phyloP scores from a whole-genome alignment of 805 yeast species.

The Lachancea sp. region DNA sequence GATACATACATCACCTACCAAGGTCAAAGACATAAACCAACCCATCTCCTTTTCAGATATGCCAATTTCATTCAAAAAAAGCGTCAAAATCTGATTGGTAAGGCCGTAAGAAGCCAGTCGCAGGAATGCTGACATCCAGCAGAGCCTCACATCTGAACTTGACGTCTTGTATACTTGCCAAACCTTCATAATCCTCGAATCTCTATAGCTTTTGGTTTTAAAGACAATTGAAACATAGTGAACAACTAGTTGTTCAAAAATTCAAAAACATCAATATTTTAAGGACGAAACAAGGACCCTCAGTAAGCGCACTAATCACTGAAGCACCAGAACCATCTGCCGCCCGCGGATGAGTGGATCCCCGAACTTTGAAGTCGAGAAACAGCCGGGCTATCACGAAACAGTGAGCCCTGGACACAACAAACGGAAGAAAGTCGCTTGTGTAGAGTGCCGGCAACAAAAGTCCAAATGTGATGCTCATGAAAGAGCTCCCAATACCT shows the following conservation, averaged over 20 bases:
- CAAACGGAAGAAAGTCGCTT: conserved; percentile 61
- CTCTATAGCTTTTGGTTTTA: too few species aligned
- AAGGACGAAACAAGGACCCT: too few species aligned
- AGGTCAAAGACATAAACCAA: conserved; percentile 71
- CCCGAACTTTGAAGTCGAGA: background rate
- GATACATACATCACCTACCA: conserved; percentile 69
- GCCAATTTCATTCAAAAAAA: conserved; percentile 51
- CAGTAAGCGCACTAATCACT: too few species aligned
- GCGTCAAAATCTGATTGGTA: conserved; percentile 70
- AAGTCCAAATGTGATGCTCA: conserved; percentile 86
- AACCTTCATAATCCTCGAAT: conserved; percentile 3
- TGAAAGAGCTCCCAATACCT: conserved; percentile 67
- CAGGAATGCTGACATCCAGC: conserved; percentile 63
- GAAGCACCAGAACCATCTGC: background rate
- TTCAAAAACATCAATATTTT: too few species aligned
- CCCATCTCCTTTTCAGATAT: conserved; percentile 60
- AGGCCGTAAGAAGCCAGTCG: conserved; percentile 71
- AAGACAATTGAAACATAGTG: too few species aligned
- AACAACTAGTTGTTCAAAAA: too few species aligned
- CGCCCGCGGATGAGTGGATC: background rate
- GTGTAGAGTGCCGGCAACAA: conserved; percentile 95
- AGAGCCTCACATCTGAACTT: conserved; percentile 48
- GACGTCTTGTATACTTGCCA: conserved; percentile 33
- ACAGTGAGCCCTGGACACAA: conserved; percentile 2
- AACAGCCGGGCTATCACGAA: background rate